Evolutionary conservation across 2,329 filamentous ascomycete species (phyloP).

Genomic region (Huntiella omanensis): DNA sequence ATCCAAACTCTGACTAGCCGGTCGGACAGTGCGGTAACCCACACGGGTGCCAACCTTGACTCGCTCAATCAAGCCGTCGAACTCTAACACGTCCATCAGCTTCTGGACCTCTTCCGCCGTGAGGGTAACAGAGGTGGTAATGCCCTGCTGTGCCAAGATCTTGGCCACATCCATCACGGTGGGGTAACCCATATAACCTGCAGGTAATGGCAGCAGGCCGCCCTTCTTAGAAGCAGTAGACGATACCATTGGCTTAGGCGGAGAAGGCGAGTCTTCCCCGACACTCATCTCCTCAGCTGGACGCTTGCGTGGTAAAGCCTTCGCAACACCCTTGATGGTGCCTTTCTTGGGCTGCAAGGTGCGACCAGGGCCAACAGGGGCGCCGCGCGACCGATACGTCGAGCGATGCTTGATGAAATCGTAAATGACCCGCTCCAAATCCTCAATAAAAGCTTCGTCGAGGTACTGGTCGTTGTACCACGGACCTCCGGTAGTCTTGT

Average conservation of each 20-base stretch:
- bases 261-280: slow-evolving; percentile 13
- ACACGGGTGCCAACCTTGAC: slow-evolving; percentile 30
- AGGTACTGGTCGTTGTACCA: slow-evolving; percentile 89
- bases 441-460: slow-evolving; percentile 72
- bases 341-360: slow-evolving; percentile 37
- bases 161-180: slow-evolving; percentile 61
- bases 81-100: slow-evolving; percentile 72
- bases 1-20: slow-evolving; percentile 26
- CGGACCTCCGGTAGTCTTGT: slow-evolving; percentile 78
- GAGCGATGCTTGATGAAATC: slow-evolving; percentile 53
- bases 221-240: slow-evolving; percentile 17
- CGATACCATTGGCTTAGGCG: slow-evolving; percentile 13
- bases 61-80: slow-evolving; percentile 65
- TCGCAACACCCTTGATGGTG: slow-evolving; percentile 28
- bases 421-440: slow-evolving; percentile 54
- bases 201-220: slow-evolving; percentile 33
- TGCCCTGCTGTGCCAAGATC: slow-evolving; percentile 47
- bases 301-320: slow-evolving; percentile 28
- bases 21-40: slow-evolving; percentile 34
- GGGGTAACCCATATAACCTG: slow-evolving; percentile 60
- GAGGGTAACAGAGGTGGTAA: slow-evolving; percentile 54
- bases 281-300: slow-evolving; percentile 22
- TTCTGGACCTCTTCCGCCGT: slow-evolving; percentile 63
- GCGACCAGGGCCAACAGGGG: slow-evolving; percentile 16
- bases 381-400: slow-evolving; percentile 37